Evolutionary conservation across 1,139 yeast species (phyloP).

Genomic region (Suhomyces bolitotheri): DNA sequence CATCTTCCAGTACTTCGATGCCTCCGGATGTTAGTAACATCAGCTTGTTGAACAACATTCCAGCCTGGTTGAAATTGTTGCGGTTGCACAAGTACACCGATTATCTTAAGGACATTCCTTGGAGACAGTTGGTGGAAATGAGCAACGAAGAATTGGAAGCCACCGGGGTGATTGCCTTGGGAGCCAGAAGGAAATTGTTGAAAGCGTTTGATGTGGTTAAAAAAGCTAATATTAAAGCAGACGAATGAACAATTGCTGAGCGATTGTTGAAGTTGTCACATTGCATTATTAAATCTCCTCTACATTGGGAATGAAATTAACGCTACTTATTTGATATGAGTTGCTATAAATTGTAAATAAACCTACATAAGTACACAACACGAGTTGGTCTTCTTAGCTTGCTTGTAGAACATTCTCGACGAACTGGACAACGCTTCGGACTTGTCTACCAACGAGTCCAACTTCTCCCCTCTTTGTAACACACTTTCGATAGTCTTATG

Average conservation of each 20-base stretch:
- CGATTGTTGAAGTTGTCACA: too few species aligned
- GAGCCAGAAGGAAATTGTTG: constrained; percentile 88
- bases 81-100: constrained; percentile 93
- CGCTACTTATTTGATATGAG: constrained; percentile 13
- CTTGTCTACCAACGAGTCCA: constrained; percentile 91
- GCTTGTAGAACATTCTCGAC: constrained; percentile 92
- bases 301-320: too few species aligned
- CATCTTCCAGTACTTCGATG: constrained; percentile 35
- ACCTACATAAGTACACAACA: constrained; percentile 79
- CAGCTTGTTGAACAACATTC: constrained; percentile 71
- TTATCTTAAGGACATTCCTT: constrained; percentile 68
- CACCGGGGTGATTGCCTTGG: constrained; percentile 88
- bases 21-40: constrained; percentile 66
- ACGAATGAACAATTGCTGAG: background rate
- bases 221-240: constrained; percentile 12
- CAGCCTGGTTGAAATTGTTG: constrained; percentile 88
- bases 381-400: constrained; percentile 95
- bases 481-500: constrained; percentile 96
- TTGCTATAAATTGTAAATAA: constrained; percentile 2
- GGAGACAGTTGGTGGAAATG: constrained; percentile 77
- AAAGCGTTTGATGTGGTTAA: constrained; percentile 87
- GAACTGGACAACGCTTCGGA: constrained; percentile 88
- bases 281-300: background rate
- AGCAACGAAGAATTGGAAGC: constrained; percentile 69
- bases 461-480: constrained; percentile 92